Evolutionary conservation across 208 protist genomes (phyloP).

Genomic region (Wallacemonas collosoma): DNA sequence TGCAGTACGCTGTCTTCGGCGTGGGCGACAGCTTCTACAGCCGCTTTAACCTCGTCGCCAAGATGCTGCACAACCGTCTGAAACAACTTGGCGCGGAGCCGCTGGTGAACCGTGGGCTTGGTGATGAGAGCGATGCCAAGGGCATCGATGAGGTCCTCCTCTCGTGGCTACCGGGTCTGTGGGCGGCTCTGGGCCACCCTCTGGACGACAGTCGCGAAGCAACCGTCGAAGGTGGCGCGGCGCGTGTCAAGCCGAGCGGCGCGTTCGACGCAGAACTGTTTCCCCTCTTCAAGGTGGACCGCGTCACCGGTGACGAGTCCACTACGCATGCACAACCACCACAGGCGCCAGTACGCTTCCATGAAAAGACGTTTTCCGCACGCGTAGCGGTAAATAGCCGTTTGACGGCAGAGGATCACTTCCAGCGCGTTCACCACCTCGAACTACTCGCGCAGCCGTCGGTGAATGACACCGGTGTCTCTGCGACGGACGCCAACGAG

Average conservation of each 20-base stretch:
- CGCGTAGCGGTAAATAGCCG: constrained; percentile 45
- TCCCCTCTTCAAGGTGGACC: constrained; percentile 18
- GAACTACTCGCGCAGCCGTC: constrained; percentile 21
- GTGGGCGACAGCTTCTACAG: constrained; percentile 89
- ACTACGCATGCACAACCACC: neutral
- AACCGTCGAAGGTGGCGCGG: no score
- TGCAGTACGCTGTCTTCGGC: constrained; percentile 90
- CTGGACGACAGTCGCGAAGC: no score
- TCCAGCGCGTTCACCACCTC: constrained; percentile 73
- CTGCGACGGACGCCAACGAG: neutral
- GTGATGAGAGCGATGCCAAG: constrained; percentile 90
- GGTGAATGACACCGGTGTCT: neutral
- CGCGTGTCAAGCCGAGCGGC: neutral
- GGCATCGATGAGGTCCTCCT: constrained; percentile 71
- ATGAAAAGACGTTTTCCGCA: constrained; percentile 44
- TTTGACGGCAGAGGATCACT: constrained; percentile 60
- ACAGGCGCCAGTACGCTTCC: neutral
- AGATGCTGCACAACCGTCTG: constrained; percentile 92
- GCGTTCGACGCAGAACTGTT: constrained; percentile 30
- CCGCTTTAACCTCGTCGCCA: constrained; percentile 93
- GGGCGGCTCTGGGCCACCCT: constrained; percentile 41
- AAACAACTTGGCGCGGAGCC: constrained; percentile 74
- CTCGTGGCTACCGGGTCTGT: constrained; percentile 74
- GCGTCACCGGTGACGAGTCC: neutral
- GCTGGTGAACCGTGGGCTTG: constrained; percentile 80